Base-by-base conservation (phyloP, 495 filamentous ascomycete genomes). In the Penicillium samsonianum region DNA sequence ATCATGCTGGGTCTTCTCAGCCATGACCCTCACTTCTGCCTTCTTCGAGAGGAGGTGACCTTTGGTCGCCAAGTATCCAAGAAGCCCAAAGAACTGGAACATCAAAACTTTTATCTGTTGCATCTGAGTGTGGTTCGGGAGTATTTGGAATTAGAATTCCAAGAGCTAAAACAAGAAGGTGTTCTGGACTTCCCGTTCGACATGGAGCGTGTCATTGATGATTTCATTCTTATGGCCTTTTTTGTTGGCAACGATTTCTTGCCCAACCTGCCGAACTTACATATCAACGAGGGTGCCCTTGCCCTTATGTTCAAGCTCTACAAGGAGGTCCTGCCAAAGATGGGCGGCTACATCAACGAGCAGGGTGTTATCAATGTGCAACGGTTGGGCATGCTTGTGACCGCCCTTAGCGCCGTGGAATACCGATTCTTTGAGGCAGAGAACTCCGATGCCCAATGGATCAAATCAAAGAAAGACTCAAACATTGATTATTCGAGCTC, bases 181-280 rank as follows among this genome's bases (percentile, higher is more conserved):
- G 80, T 77, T 59, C 80, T 97, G 66, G 78, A 76, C 28, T 90
- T 96, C 61, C 78, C 83, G 22, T 98, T 94, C 67, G 90, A 99
- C 63, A 88, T 98, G 88, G 95, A 99, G 72, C 85, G 88, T 58
- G 84, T 98, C 61, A 97, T 99, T 73, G 95, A 99, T 65, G 94
- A 99, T 78, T 98, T 99, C 73, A 98, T 99, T 67, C 82, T 99
- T 41, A 96, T 99, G 90, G 92, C 91, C 30, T 99, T 99, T 78
- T 99, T 99, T 68, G 91, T 99, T 68, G 95, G 95, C 69, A 99
- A 99, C 71, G 95, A 99, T 75, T 99, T 99, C 74, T 82, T 99
- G 65, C 95, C 95, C 4, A 96, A 98, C 74, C 78, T 99, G 50
- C 95, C 95, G 3, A 90, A 95, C 60, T 76, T 99, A 58, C 95